Evolutionary conservation across 2,329 filamentous ascomycete genomes (phyloP).

Genomic region (Clonostachys solani): DNA sequence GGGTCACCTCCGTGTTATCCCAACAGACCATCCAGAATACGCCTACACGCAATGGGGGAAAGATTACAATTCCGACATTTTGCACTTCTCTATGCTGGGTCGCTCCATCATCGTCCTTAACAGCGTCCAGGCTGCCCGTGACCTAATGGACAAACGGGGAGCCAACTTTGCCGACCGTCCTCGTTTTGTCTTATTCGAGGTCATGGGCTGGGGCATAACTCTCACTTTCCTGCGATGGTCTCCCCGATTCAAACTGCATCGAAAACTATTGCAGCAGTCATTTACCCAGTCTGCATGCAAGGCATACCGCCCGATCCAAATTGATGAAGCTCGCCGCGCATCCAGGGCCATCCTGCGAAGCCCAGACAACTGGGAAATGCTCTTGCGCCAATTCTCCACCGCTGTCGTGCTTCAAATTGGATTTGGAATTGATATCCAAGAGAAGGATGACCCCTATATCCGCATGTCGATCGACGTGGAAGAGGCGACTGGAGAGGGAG

Average conservation of each 20-base stretch:
- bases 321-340: conserved; percentile 21
- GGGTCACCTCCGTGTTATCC: conserved; percentile 38
- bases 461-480: conserved; percentile 25
- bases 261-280: conserved; percentile 34
- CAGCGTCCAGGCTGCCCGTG: conserved; percentile 31
- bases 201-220: conserved; percentile 41
- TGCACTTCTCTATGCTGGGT: conserved; percentile 25
- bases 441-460: conserved; percentile 31
- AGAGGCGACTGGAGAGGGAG: conserved; percentile 18
- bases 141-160: conserved; percentile 39
- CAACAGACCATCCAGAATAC: conserved; percentile 20
- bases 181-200: conserved; percentile 34
- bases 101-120: conserved; percentile 36
- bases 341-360: conserved; percentile 19
- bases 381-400: conserved; percentile 29
- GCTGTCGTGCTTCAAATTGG: conserved; percentile 36
- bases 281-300: conserved; percentile 32
- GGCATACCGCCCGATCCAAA: conserved; percentile 25
- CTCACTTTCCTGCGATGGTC: conserved; percentile 39
- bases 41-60: conserved; percentile 20
- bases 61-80: conserved; percentile 41
- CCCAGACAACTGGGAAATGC: conserved; percentile 27
- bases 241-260: conserved; percentile 34
- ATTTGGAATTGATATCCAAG: conserved; percentile 32
- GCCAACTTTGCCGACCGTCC: conserved; percentile 39